Evolutionary conservation across 257 asterid species (phyloP), one percentile per base, ranked within the genome.

Genomic region (Oldenlandia corymbosa): DNA sequence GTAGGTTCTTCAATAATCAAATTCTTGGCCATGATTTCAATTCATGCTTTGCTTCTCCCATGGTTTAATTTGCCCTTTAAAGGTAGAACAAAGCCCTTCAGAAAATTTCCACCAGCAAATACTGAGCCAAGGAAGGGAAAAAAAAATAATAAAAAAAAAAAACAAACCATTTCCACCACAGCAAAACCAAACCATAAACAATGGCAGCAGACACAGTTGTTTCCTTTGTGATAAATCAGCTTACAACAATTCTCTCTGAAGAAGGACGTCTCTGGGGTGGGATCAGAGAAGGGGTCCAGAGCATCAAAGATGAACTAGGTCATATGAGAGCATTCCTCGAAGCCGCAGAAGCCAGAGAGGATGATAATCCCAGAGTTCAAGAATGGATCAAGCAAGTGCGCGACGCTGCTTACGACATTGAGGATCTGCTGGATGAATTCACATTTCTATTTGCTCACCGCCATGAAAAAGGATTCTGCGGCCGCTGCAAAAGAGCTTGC

Each of bases 371-470:
- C 23, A 49, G 14, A 21, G 68, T 77, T 36, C 72, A 68, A 34
- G 62, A 47, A 55, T 80, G 88, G 85, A 39, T 75, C 27, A 47
- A 49, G 9, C 82, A 47, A 49, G 13, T 80, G 2, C 71, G 76
- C 23, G 84, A 77, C 14, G 67, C 64, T 26, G 74, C 82, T 1
- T 66, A 75, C 11, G 88, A 75, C 48, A 70, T 65, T 20, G 67
- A 73, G 56, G 78, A 83, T 63, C 67, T 66, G 61, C 70, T 83
- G 13, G 88, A 75, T 13, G 74, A 50, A 14, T 74, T 65, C 65
- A 61, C 54, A 37, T 10, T 55, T 13, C 60, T 21, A 9, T 43
- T 31, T 20, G 34, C 53, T n/a, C 59, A 16, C 24, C 73, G 26
- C 8, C 31, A 21, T 42, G 62, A 23, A 9, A n/a, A 3, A 16